phyloP scores from a whole-genome alignment of 2,329 filamentous ascomycete genomes.

The Hymenoscyphus linearis region DNA sequence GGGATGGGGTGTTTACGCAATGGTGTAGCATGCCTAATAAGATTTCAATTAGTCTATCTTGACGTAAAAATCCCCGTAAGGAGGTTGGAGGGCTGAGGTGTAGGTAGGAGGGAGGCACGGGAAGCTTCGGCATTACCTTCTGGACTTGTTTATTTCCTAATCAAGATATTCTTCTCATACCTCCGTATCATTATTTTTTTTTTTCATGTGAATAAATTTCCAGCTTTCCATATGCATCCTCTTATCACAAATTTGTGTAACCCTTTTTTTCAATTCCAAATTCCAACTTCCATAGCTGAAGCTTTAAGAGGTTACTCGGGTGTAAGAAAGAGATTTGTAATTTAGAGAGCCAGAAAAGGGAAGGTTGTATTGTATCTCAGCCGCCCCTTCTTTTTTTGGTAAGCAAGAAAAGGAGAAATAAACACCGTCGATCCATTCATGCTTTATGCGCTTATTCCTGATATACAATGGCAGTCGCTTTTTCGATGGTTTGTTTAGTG shows the following conservation, averaged over 20 bases:
- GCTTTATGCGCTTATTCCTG: neutral
- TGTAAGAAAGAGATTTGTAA: neutral
- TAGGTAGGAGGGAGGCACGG: neutral
- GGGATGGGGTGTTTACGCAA: neutral
- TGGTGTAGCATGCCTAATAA: neutral
- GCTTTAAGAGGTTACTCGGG: neutral
- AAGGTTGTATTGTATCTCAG: neutral
- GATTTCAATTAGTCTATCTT: neutral
- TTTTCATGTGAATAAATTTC: neutral
- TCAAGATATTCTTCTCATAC: neutral
- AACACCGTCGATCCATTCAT: neutral
- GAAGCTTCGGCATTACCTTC: neutral
- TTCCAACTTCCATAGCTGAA: neutral
- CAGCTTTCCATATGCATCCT: neutral
- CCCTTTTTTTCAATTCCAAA: neutral
- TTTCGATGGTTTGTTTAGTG: neutral
- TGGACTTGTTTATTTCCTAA: neutral
- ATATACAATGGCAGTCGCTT: neutral
- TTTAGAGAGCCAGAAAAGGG: neutral
- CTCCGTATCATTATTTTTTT: neutral
- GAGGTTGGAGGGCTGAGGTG: neutral
- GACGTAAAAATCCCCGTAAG: neutral
- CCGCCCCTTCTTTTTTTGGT: neutral
- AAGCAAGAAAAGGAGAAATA: neutral
- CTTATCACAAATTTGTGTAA: too few relatives aligned